Evolutionary conservation across 805 yeast species (phyloP).

Genomic region (Saturnispora diversa): DNA sequence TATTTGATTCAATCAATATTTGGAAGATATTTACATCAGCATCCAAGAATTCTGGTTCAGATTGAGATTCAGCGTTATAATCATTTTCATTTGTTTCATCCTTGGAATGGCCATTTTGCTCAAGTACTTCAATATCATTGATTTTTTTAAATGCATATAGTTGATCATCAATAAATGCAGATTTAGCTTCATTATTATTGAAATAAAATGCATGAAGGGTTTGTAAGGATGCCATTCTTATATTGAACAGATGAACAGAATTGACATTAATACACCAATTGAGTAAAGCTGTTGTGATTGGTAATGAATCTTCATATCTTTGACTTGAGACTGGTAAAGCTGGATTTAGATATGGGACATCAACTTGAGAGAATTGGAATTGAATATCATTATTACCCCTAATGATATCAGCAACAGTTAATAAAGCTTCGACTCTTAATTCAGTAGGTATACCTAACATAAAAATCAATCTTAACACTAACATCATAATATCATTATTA

Average conservation of each 20-base stretch:
- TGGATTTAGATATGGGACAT: slow-evolving; percentile 89
- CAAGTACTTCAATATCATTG: slow-evolving; percentile 18
- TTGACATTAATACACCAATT: slow-evolving; percentile 77
- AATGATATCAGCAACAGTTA: slow-evolving; percentile 72
- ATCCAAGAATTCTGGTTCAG: background rate
- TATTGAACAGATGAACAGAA: slow-evolving; percentile 78
- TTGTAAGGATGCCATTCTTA: slow-evolving; percentile 63
- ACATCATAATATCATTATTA: slow-evolving; percentile 54
- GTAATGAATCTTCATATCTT: slow-evolving; percentile 36
- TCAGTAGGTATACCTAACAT: slow-evolving; percentile 53
- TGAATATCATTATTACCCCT: slow-evolving; percentile 62
- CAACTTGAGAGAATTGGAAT: slow-evolving; percentile 64
- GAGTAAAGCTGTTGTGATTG: slow-evolving; percentile 66
- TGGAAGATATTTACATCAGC: slow-evolving; percentile 54
- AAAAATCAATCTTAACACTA: slow-evolving; percentile 64
- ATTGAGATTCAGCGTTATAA: slow-evolving; percentile 1
- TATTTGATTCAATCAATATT: slow-evolving; percentile 70
- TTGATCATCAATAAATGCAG: slow-evolving; percentile 61
- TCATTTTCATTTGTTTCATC: background rate
- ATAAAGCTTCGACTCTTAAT: slow-evolving; percentile 59
- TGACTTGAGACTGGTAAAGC: slow-evolving; percentile 27
- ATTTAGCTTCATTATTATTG: slow-evolving; percentile 53
- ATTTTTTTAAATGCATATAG: slow-evolving; percentile 34
- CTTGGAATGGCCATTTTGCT: background rate
- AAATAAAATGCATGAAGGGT: slow-evolving; percentile 62